Evolutionary conservation across 768 basidiomycete genomes (phyloP), one percentile per base, ranked within the genome.

Genomic region (Mycena floridula): DNA sequence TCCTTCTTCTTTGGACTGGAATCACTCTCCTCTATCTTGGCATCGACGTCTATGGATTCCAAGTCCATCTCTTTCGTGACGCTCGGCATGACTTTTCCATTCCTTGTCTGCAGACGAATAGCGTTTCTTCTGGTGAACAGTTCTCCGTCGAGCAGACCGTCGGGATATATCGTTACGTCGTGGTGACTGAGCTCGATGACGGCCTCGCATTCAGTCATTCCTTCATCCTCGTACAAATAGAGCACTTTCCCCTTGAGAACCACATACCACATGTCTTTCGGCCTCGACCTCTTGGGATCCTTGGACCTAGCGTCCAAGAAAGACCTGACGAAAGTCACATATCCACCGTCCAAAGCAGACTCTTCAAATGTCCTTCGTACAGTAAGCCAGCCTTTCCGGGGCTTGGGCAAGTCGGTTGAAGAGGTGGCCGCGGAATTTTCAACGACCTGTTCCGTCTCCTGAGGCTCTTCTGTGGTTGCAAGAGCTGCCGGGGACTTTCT

Each of bases 221-320:
- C 74, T 65, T 96, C 92, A 63, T 94, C 89, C 62, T 95, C 92
- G 65, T 96, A 97, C 18, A 98, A 69, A 64, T 91, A 97, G 24
- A 98, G 67, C 28, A 95, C 82, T 55, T 81, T 85, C 36, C 87
- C 89, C 72, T 97, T 97, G 60, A 98, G 74, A 6, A 85, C 90
- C 43, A 85, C 88, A 60, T 84, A 96, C 82, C 89, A 96, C 77
- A 77, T 84, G 60, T 96, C 94, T 65, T 90, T 91, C 13, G 92
- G 90, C 40, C 87, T 75, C 12, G 85, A 81, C 32, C 78, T 73
- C 57, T 85, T 87, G 7, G 90, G 86, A 63, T 92, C 89, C 59
- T 88, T 86, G 41, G 88, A 89, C 45, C 87, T 74, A 15, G 88
- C 70, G 54, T 90, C 89, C 47, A 91, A 67, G 58, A 89, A 86